phyloP scores from a whole-genome alignment of 2,329 filamentous ascomycete genomes.

The Annulohypoxylon truncatum region DNA sequence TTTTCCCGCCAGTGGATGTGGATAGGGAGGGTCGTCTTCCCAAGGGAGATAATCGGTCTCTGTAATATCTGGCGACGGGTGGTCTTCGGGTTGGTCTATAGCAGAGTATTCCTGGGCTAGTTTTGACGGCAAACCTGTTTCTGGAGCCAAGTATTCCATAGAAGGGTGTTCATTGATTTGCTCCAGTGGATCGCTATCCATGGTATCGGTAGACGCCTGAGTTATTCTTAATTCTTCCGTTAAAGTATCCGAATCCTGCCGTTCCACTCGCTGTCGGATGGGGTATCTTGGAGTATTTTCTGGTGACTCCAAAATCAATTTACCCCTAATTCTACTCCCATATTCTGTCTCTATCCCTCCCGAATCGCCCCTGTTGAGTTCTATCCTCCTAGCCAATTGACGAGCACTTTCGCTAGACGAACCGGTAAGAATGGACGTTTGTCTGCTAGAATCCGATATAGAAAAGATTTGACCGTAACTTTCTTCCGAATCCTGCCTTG shows the following conservation, averaged over 20 bases:
- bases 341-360: conserved; percentile 54
- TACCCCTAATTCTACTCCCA: conserved; percentile 60
- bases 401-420: conserved; percentile 51
- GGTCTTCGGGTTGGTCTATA: conserved; percentile 50
- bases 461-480: conserved; percentile 70
- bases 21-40: conserved; percentile 67
- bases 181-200: conserved; percentile 42
- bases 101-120: conserved; percentile 22
- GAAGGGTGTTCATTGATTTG: conserved; percentile 21
- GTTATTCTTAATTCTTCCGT: conserved; percentile 49
- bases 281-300: conserved; percentile 37
- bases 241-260: conserved; percentile 44
- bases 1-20: conserved; percentile 55
- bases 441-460: conserved; percentile 62
- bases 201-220: conserved; percentile 48
- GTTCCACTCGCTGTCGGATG: conserved; percentile 28
- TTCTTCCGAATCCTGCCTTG: conserved; percentile 67
- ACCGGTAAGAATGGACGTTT: conserved; percentile 52
- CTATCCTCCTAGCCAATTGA: conserved; percentile 19
- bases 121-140: conserved; percentile 29
- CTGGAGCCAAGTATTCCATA: conserved; percentile 23
- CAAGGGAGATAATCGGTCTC: conserved; percentile 71
- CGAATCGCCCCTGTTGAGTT: conserved; percentile 26
- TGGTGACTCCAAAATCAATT: conserved; percentile 51
- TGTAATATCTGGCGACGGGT: conserved; percentile 58